Evolutionary conservation across 1,139 yeast species (phyloP), one percentile per base, ranked within the genome.

Genomic region (Sugiyamaella japonica): DNA sequence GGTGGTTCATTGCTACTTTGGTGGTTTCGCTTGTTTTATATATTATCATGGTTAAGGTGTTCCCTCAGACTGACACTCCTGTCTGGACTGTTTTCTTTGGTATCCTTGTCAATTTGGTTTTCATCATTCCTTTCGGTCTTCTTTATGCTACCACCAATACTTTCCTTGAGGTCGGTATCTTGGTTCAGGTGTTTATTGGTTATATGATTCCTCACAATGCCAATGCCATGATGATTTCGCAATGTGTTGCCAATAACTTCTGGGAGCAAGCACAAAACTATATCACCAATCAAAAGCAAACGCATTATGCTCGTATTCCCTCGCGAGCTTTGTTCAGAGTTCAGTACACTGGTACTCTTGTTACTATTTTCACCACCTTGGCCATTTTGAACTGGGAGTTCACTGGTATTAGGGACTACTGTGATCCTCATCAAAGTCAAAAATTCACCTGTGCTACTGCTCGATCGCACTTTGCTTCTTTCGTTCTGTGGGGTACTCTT

Each of bases 141-240:
- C 44, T 72, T 76, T 60, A 76, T 70, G 64, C 86, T 6, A 76
- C 77, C 31, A 82, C 87, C 10, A 84, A 84, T 47, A 72, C 73
- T 59, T 70, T 74, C 45, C 71, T 82, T 56, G 81, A 83, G 17
- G 73, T 84, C 59, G 7, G 65, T 82, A 45, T 45, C 9, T 36
- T 45, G 79, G 7, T 66, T 82, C 48, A 79, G 74, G 62, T 75
- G 85, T 9, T 75, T 79, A 32, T 80, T 29, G 86, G 89, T 36
- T 82, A 82, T 61, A 82, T 84, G 20, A 63, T 82, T 51, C 86
- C 85, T 41, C 85, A 85, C 57, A 81, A 83, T 58, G 85, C 85
- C 44, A 70, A 75, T 55, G 86, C 87, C 3, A 69, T 82, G 62
- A 82, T 79, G 76, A 76, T 78, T 52, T 70, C 81, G 48, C 82